A percentile compares a stretch with the other conserved stretches of the same genome.
Evolutionary conservation across 345 rosid genomes (phyloP).

Genomic region (Anastatica hierochuntica): DNA sequence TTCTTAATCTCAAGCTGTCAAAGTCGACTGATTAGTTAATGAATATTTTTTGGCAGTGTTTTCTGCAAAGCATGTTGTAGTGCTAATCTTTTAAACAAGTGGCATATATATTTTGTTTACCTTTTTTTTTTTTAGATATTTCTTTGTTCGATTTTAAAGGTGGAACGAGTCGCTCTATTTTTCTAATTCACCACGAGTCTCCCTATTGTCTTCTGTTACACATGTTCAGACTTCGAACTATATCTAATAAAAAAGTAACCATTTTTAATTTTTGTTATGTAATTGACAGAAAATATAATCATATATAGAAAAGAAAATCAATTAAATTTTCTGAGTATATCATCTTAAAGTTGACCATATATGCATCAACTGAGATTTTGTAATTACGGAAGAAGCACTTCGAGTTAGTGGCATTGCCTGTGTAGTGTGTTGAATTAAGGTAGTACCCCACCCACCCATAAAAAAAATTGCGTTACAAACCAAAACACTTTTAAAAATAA

Average conservation of each 20-base stretch:
- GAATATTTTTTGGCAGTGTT: not conserved
- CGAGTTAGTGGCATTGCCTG: conserved; percentile 21
- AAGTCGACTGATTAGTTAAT: conserved; percentile 11
- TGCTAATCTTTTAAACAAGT: conserved; percentile 23
- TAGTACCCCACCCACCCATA: conserved; percentile 25
- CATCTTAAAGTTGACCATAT: conserved; percentile 21
- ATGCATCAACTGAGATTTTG: conserved; percentile 20
- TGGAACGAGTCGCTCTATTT: too few relatives aligned
- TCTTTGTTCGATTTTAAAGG: conserved; percentile 13
- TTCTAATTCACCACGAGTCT: too few relatives aligned
- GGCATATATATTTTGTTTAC: conserved; percentile 19
- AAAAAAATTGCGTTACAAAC: not conserved
- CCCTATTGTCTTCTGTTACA: too few relatives aligned
- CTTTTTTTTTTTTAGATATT: too few relatives aligned
- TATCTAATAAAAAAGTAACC: too few relatives aligned
- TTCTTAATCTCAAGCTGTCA: conserved; percentile 28
- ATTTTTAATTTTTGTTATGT: not conserved
- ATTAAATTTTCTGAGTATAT: not conserved
- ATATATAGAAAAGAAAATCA: not conserved
- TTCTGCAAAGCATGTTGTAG: conserved; percentile 20
- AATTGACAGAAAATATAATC: not conserved
- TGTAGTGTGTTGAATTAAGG: conserved; percentile 16
- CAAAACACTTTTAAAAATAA: not conserved
- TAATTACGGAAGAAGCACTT: conserved; percentile 25
- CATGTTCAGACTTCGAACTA: too few relatives aligned